A percentile compares a stretch with the other conserved stretches of the same genome.
Evolutionary conservation across 208 protist genomes (phyloP).

Genomic region (Trypanosoma vivax): DNA sequence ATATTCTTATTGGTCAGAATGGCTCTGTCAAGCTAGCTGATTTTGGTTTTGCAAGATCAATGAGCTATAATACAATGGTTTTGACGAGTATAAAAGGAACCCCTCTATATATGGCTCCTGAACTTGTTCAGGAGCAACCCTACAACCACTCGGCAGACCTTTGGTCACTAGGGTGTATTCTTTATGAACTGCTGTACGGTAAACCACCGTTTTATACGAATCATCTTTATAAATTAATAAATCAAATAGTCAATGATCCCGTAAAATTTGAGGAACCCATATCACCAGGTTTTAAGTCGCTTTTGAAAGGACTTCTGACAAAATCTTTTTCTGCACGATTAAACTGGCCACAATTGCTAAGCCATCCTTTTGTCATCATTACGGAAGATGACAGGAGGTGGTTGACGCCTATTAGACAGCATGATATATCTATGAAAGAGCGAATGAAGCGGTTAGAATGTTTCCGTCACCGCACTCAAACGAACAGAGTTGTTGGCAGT

Average conservation of each 20-base stretch:
- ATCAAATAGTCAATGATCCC: slow-evolving; percentile 91
- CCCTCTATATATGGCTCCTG: slow-evolving; percentile 96
- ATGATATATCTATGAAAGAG: slow-evolving; percentile 73
- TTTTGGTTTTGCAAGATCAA: slow-evolving; percentile 97
- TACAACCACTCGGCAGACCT: slow-evolving; percentile 95
- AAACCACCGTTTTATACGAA: slow-evolving; percentile 96
- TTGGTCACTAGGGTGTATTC: slow-evolving; percentile 97
- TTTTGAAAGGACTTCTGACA: slow-evolving; percentile 91
- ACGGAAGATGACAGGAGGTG: slow-evolving; percentile 62
- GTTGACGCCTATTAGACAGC: slow-evolving; percentile 52
- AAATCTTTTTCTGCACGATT: slow-evolving; percentile 90
- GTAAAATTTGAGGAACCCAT: slow-evolving; percentile 89
- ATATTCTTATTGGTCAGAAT: slow-evolving; percentile 95
- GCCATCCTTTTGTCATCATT: slow-evolving; percentile 84
- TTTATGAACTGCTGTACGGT: slow-evolving; percentile 97
- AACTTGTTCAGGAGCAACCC: slow-evolving; percentile 91
- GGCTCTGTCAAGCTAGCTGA: slow-evolving; percentile 96
- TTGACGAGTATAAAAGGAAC: slow-evolving; percentile 95
- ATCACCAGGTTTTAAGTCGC: slow-evolving; percentile 79
- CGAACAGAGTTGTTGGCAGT: slow-evolving; percentile 3
- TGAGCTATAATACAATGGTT: slow-evolving; percentile 94
- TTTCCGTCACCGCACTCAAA: slow-evolving; percentile 23
- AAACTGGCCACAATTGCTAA: slow-evolving; percentile 87
- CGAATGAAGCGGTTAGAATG: slow-evolving; percentile 72
- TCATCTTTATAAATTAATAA: slow-evolving; percentile 94